phyloP scores from a whole-genome alignment of 495 filamentous ascomycete genomes.

The Hypoxylon fuscum region DNA sequence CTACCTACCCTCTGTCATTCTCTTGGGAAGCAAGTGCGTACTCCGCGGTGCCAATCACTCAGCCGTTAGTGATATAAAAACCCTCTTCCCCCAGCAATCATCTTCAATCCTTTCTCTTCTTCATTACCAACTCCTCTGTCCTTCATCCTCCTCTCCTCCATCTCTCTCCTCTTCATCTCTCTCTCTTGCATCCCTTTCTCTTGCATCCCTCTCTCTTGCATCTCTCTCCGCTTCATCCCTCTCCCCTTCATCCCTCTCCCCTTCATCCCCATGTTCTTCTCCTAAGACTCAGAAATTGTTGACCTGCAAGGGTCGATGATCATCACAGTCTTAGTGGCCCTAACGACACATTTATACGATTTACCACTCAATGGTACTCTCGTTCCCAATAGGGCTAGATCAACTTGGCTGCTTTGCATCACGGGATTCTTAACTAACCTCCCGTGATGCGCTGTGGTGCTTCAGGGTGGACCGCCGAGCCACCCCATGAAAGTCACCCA shows the following conservation, averaged over 20 bases:
- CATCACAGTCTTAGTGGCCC: not conserved
- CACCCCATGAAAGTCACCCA: not conserved
- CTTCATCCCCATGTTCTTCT: not conserved
- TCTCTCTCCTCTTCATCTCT: too few relatives aligned
- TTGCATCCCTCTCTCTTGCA: not conserved
- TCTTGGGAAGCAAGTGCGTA: not conserved
- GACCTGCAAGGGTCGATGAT: not conserved
- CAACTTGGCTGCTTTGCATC: not conserved
- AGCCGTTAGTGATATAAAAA: not conserved
- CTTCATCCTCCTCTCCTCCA: too few relatives aligned
- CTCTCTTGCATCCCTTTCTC: too few relatives aligned
- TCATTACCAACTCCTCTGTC: not conserved
- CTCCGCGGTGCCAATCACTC: not conserved
- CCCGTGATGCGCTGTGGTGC: not conserved
- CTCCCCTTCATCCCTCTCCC: not conserved
- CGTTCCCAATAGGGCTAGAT: not conserved
- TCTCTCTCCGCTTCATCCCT: not conserved
- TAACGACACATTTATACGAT: not conserved
- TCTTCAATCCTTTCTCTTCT: not conserved
- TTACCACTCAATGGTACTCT: not conserved
- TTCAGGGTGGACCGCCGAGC: not conserved
- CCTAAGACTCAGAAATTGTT: not conserved
- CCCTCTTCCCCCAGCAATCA: not conserved
- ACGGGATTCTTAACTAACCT: not conserved
- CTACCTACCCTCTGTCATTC: not conserved